phyloP scores from a whole-genome alignment of 371 early-diverging fungal genomes.

The Rhizopus microsporus region DNA sequence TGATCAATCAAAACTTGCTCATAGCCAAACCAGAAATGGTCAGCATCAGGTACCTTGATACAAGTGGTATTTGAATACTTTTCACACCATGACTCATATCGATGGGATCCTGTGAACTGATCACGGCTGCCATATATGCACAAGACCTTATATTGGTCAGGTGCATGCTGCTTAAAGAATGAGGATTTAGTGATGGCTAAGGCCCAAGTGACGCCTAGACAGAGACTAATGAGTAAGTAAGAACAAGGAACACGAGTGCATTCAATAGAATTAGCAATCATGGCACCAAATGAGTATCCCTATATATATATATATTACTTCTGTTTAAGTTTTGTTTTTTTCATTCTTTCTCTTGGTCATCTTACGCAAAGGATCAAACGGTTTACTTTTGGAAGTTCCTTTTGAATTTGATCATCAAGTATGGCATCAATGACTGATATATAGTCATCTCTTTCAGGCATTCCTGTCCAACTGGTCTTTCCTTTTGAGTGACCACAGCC shows the following conservation, averaged over 20 bases:
- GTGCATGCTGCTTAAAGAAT: constrained; percentile 29
- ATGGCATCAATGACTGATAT: constrained; percentile 46
- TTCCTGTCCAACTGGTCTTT: constrained; percentile 59
- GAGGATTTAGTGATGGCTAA: constrained; percentile 28
- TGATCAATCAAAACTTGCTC: constrained; percentile 17
- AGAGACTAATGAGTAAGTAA: constrained; percentile 43
- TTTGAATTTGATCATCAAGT: constrained; percentile 1
- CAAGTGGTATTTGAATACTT: background rate
- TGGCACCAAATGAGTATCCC: constrained; percentile 55
- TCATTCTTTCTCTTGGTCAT: background rate
- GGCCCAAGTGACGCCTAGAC: constrained; percentile 45
- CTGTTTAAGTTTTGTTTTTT: no score
- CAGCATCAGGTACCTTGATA: constrained; percentile 25
- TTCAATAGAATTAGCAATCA: constrained; percentile 43
- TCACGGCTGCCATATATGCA: constrained; percentile 41
- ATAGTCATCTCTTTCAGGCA: constrained; percentile 59
- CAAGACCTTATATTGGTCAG: constrained; percentile 2
- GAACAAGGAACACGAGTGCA: constrained; percentile 18
- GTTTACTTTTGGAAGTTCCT: constrained; percentile 4
- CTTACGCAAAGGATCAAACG: constrained; percentile 15
- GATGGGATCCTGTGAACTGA: constrained; percentile 36
- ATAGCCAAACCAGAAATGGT: constrained; percentile 43
- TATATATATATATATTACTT: constrained; percentile 18
- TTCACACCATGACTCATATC: constrained; percentile 33
- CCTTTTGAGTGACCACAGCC: constrained; percentile 59